phyloP scores from a whole-genome alignment of 1,139 yeast species.

The Zygosaccharomyces pseudobailii region DNA sequence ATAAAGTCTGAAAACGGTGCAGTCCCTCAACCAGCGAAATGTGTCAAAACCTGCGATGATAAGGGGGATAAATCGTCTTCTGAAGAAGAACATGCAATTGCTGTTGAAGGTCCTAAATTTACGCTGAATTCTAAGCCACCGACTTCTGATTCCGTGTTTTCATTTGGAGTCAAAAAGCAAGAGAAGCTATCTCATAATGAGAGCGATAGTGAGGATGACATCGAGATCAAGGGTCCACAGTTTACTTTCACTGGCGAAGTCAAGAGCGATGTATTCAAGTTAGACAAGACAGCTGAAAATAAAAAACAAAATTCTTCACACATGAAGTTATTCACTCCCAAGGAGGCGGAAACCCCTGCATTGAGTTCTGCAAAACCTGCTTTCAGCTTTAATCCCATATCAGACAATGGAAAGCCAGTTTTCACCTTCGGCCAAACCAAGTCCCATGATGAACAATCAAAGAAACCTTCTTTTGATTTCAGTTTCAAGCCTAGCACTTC shows the following conservation, averaged over 20 bases:
- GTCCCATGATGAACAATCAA: slow-evolving; percentile 12
- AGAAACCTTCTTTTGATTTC: slow-evolving; percentile 13
- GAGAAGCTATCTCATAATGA: slow-evolving; percentile 41
- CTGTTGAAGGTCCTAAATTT: slow-evolving; percentile 64
- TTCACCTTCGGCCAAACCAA: slow-evolving; percentile 6
- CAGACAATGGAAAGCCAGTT: slow-evolving; percentile 8
- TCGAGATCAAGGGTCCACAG: slow-evolving; percentile 58
- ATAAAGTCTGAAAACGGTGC: slow-evolving; percentile 7
- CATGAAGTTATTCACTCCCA: slow-evolving; percentile 23
- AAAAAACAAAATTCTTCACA: slow-evolving; percentile 11
- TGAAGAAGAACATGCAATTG: slow-evolving; percentile 42
- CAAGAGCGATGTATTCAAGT: slow-evolving; percentile 47
- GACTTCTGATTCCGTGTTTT: slow-evolving; percentile 54
- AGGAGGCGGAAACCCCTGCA: neutral
- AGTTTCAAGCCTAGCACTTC: neutral
- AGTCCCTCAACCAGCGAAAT: neutral
- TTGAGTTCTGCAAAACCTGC: slow-evolving; percentile 15
- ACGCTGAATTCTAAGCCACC: slow-evolving; percentile 50
- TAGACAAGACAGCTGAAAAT: slow-evolving; percentile 22
- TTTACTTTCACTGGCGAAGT: slow-evolving; percentile 50
- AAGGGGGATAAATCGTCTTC: slow-evolving; percentile 33
- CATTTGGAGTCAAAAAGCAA: slow-evolving; percentile 48
- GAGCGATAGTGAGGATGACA: slow-evolving; percentile 44
- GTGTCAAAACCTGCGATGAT: slow-evolving; percentile 1
- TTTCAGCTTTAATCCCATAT: slow-evolving; percentile 18